Base-by-base conservation (phyloP, 768 basidiomycete species). In the Dioszegia crocea region DNA sequence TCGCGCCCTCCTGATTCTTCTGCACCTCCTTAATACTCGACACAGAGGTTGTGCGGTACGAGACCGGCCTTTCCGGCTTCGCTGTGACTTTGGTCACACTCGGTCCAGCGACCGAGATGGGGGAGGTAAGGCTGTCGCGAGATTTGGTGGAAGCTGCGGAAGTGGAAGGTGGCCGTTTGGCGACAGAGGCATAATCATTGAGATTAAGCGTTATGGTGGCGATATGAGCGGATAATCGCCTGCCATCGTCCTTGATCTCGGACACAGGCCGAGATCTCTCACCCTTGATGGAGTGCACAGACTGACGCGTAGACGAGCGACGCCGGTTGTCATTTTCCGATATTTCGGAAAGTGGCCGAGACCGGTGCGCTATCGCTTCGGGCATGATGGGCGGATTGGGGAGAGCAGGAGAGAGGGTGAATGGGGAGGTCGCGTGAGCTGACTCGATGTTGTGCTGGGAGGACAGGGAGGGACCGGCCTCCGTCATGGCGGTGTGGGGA, bases 141-240 rank as follows among this genome's bases (percentile, higher is more conserved):
- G 51, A 53, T 27, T 53, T 53, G 38, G 33, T 40, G 14, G 51
- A 53, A 12, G 36, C 24, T 12, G 23, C 51, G 11, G 51, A 53
- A 40, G 23, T 31, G 11, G 51, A 53, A 27, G 51, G 51, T 8
- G 33, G 58, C 24, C 49, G 38, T 27, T 57, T 36, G 21, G 44
- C 50, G 14, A 41, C 55, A 10, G 60, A 41, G 24, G 65, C 70
- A 57, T 71, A 71, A 11, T 71, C 70, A 26, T 63, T 59, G 41
- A 71, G 56, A 45, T 71, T 71, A n/a, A 71, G 50, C 0, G 70
- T 66, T 49, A 71, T 63, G 17, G 65, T 68, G 38, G 66, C 64
- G 33, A 68, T 30, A 26, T 45, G 46, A 17, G 49, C 23, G 0
- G 62, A 58, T 17, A 51, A 24, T 11, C 47, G 40, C 36, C 50